Conservation (phyloP, 768 basidiomycete genomes). For the Mycena vulgaris region DNA sequence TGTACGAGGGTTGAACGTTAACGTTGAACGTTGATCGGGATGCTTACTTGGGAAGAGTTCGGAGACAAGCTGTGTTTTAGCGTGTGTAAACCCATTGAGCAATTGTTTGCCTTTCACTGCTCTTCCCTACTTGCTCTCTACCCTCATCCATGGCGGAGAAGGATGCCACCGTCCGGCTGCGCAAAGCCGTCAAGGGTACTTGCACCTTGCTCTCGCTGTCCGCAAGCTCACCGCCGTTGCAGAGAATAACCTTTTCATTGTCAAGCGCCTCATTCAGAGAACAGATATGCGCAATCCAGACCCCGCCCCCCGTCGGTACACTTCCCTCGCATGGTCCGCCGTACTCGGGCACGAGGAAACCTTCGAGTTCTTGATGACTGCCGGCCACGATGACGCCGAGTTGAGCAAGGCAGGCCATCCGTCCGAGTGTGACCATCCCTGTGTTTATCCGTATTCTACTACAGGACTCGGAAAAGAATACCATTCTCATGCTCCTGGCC, state of each 20-base stretch:
- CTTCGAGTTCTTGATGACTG: slow-evolving; percentile 89
- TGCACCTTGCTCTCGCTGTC: slow-evolving; percentile 4
- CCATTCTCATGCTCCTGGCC: slow-evolving; percentile 93
- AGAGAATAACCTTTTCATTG: slow-evolving; percentile 97
- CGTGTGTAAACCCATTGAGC: too few species aligned
- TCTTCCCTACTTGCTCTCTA: slow-evolving; percentile 28
- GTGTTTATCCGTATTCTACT: slow-evolving; percentile 37
- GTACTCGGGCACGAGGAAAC: slow-evolving; percentile 92
- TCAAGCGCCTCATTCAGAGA: slow-evolving; percentile 87
- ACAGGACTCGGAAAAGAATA: slow-evolving; percentile 94
- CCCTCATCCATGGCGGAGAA: slow-evolving; percentile 81
- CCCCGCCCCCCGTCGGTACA: slow-evolving; percentile 79
- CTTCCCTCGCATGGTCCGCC: slow-evolving; percentile 94
- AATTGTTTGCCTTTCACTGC: background rate
- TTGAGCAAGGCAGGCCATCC: slow-evolving; percentile 80
- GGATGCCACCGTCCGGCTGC: slow-evolving; percentile 80
- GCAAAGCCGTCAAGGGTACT: slow-evolving; percentile 85
- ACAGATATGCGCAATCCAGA: slow-evolving; percentile 96
- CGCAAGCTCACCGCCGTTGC: slow-evolving; percentile 37
- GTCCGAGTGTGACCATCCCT: slow-evolving; percentile 9
- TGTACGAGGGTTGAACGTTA: slow-evolving; percentile 4
- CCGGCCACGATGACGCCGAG: slow-evolving; percentile 95
- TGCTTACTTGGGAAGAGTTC: too few species aligned
- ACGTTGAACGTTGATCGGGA: too few species aligned
- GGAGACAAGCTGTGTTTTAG: too few species aligned